Evolutionary conservation across 495 filamentous ascomycete genomes (phyloP).

Genomic region (Podospora pseudoanserina): DNA sequence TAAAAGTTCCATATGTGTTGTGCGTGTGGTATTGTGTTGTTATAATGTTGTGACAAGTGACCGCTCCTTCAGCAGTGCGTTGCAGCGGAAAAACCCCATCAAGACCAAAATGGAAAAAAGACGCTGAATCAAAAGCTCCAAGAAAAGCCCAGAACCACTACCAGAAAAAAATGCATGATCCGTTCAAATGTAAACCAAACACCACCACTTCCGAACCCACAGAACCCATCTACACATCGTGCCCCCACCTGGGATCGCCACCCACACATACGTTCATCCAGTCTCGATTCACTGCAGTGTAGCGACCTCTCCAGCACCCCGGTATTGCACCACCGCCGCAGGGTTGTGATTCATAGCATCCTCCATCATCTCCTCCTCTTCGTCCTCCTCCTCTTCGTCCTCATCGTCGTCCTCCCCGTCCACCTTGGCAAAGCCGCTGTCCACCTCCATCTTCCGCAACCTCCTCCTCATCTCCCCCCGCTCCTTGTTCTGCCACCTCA

Average conservation of each 20-base stretch:
- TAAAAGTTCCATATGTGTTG: not conserved
- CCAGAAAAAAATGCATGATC: not conserved
- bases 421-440: constrained; percentile 56
- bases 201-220: not conserved
- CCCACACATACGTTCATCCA: not conserved
- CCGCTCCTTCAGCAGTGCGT: not conserved
- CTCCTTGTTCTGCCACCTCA: constrained; percentile 82
- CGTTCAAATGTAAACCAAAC: not conserved
- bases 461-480: constrained; percentile 75
- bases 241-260: not conserved
- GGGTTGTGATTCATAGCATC: not conserved
- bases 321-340: constrained; percentile 8
- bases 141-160: not conserved
- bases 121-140: not conserved
- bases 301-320: not conserved
- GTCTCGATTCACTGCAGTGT: not conserved
- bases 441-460: constrained; percentile 55
- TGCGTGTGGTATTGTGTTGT: not conserved
- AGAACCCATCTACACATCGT: not conserved
- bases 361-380: constrained; percentile 34
- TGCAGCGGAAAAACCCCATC: not conserved
- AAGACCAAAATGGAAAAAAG: not conserved
- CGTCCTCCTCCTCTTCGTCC: constrained; percentile 37
- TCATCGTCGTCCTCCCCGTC: constrained; percentile 45
- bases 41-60: not conserved